These are phyloP conservation scores for Zanthoxylum bungeanum DNA, from an alignment of 345 rosid species.

Conservation along the genomic window DNA sequence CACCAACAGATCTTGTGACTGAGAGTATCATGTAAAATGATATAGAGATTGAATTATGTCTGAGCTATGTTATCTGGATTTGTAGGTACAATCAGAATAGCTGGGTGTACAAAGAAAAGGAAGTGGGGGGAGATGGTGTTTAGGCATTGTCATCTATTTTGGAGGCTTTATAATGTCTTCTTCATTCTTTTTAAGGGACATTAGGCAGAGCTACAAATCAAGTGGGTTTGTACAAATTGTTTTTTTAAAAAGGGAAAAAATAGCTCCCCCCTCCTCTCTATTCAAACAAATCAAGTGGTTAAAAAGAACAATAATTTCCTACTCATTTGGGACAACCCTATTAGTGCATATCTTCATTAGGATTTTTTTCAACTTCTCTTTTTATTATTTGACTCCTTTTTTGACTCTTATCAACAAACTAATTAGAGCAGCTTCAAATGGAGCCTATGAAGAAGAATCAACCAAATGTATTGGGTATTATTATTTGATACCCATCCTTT, in stretches of 20 bases:
- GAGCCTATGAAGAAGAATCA: conserved; percentile 18
- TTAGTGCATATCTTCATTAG: conserved; percentile 23
- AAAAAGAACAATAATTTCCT: conserved; percentile 37
- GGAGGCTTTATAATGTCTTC: conserved; percentile 29
- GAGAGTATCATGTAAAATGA: conserved; percentile 3
- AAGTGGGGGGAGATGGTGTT: conserved; percentile 17
- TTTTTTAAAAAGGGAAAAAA: not conserved
- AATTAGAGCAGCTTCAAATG: not conserved
- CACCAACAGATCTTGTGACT: conserved; percentile 2
- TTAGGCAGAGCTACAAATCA: conserved; percentile 16
- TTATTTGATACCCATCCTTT: too few relatives aligned
- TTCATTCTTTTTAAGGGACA: conserved; percentile 16
- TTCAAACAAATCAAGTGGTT: conserved; percentile 19
- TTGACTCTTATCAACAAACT: not conserved
- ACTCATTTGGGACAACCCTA: conserved; percentile 38
- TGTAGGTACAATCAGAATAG: not conserved
- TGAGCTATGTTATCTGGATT: conserved; percentile 4
- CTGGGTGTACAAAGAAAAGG: conserved; percentile 1
- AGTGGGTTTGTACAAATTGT: conserved; percentile 18
- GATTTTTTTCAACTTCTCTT: conserved; percentile 31
- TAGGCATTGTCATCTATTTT: conserved; percentile 29
- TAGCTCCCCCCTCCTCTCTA: not conserved
- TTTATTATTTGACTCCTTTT: conserved; percentile 28
- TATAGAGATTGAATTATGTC: conserved; percentile 8
- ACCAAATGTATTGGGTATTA: conserved; percentile 1